Evolutionary conservation across 2,329 filamentous ascomycete species (phyloP), one percentile per base, ranked within the genome.

Genomic region (Harringtonia lauricola): DNA sequence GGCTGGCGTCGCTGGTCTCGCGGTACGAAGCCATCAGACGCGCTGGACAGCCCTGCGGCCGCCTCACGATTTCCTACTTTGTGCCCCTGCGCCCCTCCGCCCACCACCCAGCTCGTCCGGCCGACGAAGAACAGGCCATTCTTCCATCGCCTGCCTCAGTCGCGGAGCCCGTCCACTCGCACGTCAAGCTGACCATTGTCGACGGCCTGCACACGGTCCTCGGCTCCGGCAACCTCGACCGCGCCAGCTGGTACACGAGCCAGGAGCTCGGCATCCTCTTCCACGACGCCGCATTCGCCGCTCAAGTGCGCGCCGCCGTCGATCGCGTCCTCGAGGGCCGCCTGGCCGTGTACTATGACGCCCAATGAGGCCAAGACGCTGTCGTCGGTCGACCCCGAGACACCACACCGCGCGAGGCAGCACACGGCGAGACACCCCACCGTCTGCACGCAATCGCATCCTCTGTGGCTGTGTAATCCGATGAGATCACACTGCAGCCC

Each of bases 191-290:
- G 56, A 82, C 77, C 1, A 70, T 88, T 43, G 73, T 90, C 3
- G 86, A 94, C 57, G 68, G 68, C 1, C 67, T 78, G 48, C 76
- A 79, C 18, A 67, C 81, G 2, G 68, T 92, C 1, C 63, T 92
- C 3, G 86, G 86, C 0, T 89, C 83, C 17, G 86, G 85, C 1
- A 94, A 94, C 57, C 77, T 89, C 70, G 86, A 94, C 61, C 74
- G 86, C 1, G 85, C 86, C 8, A 89, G 83, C 57, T 92, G 84
- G 83, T 89, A 77, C 61, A 92, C 86, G 6, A 89, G 83, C 58
- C 86, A 92, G 61, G 86, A 94, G 62, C 64, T 92, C 19, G 86
- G 86, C 1, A 66, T 92, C 26, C 54, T 79, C 34, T 71, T 79
- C 43, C 62, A 71, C 36, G 62, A 59, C 28, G 42, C 34, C 2